Conservation (phyloP, 345 rosid species). For the Populus deltoides region DNA sequence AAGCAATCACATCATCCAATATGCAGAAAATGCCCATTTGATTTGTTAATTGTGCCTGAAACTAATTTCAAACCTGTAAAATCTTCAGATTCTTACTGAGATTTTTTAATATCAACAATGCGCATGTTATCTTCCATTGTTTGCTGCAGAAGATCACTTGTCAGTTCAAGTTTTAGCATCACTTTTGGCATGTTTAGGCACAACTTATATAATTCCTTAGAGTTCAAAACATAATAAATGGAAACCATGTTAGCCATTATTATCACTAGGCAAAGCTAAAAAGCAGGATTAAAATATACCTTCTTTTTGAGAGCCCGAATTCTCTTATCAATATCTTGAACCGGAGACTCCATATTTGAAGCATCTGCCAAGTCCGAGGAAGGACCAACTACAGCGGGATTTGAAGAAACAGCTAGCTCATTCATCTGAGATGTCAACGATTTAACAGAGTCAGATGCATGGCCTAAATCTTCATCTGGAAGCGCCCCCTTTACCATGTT, state of each 20-base stretch:
- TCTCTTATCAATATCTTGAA: slow-evolving; percentile 70
- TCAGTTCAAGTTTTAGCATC: background rate
- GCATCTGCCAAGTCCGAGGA: slow-evolving; percentile 40
- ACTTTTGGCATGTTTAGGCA: background rate
- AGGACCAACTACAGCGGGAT: slow-evolving; percentile 26
- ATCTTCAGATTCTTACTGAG: background rate
- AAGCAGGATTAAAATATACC: slow-evolving; percentile 39
- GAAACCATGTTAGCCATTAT: background rate
- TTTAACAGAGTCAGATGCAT: slow-evolving; percentile 44
- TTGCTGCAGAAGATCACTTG: background rate
- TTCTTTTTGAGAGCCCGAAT: slow-evolving; percentile 87
- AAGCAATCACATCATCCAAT: background rate
- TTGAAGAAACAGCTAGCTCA: slow-evolving; percentile 59
- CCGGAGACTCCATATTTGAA: slow-evolving; percentile 33
- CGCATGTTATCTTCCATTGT: background rate
- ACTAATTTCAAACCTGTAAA: background rate
- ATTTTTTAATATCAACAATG: background rate
- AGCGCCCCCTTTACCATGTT: slow-evolving; percentile 36
- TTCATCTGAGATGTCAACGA: slow-evolving; percentile 64
- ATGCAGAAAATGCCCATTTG: background rate
- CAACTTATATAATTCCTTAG: background rate
- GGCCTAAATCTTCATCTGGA: slow-evolving; percentile 24
- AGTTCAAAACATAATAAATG: background rate
- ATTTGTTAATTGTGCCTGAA: background rate
- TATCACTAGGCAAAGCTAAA: slow-evolving; percentile 2